Base-by-base conservation (phyloP, 495 filamentous ascomycete genomes). In the Lentithecium fluviatile region DNA sequence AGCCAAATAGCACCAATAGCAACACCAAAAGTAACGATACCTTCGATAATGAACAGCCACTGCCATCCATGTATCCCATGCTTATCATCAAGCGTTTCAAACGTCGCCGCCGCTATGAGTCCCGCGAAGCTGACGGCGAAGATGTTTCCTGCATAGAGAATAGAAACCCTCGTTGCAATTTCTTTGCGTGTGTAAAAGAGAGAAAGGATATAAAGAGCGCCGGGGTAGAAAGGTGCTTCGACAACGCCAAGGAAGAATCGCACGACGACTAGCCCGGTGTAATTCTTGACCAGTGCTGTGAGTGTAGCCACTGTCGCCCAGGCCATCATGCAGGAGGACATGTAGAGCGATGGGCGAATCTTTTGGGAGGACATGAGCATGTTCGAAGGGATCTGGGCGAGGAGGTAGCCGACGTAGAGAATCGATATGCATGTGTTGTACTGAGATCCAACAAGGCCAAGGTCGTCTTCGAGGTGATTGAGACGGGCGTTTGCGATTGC, bases 131-230 rank as follows among this genome's bases (percentile, higher is more conserved):
- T 71, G 24, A 67, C 74, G 25, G 76, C 74, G 7, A 76, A 67
- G 13, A 76, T 71, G 48, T 73, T 71, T 2, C 73, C 76, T 0
- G 71, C 70, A 56, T 76, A 76, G 23, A 80, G 69, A 54, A 79
- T 73, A 17, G 75, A 71, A 45, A 75, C 77, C 3, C 78, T 70
- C 15, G 69, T 69, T 6, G 73, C 69, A 19, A 81, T 65, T 55
- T 82, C 80, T 52, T 79, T 76, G 24, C 77, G 64, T 0, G 77
- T 80, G 48, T 82, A 82, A 71, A 78, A 82, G 56, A 76, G 63
- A 17, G 70, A 75, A 5, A 79, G 68, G 29, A 79, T 62, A 53
- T 76, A 80, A 15, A 79, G 57, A 12, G 77, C 75, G n/a, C 78
- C 76, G 13, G 75, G 77, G 62, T 70, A 81, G 70, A 73, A 82